Evolutionary conservation across 2,329 filamentous ascomycete genomes (phyloP), one percentile per base, ranked within the genome.

Genomic region (Nigrospora osmanthi): DNA sequence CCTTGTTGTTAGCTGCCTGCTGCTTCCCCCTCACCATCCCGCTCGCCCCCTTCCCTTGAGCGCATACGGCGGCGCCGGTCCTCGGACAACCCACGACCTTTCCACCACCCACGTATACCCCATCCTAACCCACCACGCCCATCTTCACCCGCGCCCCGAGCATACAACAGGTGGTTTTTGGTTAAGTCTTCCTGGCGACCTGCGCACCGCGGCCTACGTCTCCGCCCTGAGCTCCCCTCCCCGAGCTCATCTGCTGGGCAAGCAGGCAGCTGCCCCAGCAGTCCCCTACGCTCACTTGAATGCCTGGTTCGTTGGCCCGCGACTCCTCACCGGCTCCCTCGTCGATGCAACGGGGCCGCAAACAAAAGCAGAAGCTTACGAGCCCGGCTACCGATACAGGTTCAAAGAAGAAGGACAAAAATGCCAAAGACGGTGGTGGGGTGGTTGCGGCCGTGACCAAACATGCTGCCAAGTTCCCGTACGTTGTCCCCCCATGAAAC

Each of bases 401-500:
- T 53, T 54, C 57, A 54, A 63, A 59, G 59, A 61, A 63, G 52
- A 60, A 62, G 56, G 58, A 61, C 32, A 61, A 57, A 49, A 55
- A 63, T 60, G 59, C 47, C 46, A 63, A 59, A 60, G 60, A 62
- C 43, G 54, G 49, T 49, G 59, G 59, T 52, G 59, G 60, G 39
- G 59, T 62, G 47, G 53, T 61, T 38, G 59, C 59, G 33, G 60
- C 60, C 58, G 59, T 63, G 57, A 62, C 59, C n/a, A 62, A 51
- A 52, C 58, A 63, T 53, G 58, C 55, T 47, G 58, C 58, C 47
- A 61, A 59, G 51, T 56, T 62, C 49, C 36, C 59, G 59, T 62
- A 58, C 16, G 59, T 58, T 40, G 30, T 35, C 34, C 15, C 33
- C 34, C 34, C 4, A 35, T 35, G 13, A 16, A 9, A 35, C 34